Evolutionary conservation across 805 yeast species (phyloP), one percentile per base, ranked within the genome.

Genomic region (Cyberlindnera veronae): DNA sequence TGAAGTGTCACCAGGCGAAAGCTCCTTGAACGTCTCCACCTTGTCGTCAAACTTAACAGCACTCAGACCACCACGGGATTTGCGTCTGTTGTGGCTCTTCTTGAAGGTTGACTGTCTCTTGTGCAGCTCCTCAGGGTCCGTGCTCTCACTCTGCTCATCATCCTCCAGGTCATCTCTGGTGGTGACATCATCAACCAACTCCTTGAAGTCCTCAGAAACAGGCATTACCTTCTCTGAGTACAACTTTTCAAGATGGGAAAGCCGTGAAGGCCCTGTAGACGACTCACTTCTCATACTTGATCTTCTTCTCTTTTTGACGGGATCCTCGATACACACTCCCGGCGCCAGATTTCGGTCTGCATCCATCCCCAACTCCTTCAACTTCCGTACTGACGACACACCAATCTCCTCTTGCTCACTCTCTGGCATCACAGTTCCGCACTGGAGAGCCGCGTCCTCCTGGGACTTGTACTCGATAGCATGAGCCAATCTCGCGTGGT

Each of bases 401-500:
- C 80, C 80, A 26, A 74, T 71, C 26, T 72, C 70, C 42, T 74
- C 82, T 50, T 81, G 87, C 49, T 80, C 81, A 13, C 65, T 63
- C 16, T 67, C 72, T 0, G 74, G 76, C 31, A 79, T 55, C 1
- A 74, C 66, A 29, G 70, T 72, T 18, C 87, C 88, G 57, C 87
- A 81, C 17, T 68, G 69, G 46, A 79, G 60, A 0, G 90, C 88
- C 2, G 93, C 90, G 12, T 81, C 73, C 46, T 81, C 88, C 52
- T 84, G 91, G 8, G 83, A 76, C 6, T 81, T 72, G 47, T 74
- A 84, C 42, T 80, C 86, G 40, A 73, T 76, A n/a, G 76, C 65
- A 57, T 85, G 95, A 8, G 89, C 84, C 19, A 82, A 71, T 43
- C 93, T 68, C 39, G 83, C 76, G 58, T 85, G 95, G 57, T 84